Base-by-base conservation (phyloP, 2,329 filamentous ascomycete genomes). In the Penicillium glabrum region DNA sequence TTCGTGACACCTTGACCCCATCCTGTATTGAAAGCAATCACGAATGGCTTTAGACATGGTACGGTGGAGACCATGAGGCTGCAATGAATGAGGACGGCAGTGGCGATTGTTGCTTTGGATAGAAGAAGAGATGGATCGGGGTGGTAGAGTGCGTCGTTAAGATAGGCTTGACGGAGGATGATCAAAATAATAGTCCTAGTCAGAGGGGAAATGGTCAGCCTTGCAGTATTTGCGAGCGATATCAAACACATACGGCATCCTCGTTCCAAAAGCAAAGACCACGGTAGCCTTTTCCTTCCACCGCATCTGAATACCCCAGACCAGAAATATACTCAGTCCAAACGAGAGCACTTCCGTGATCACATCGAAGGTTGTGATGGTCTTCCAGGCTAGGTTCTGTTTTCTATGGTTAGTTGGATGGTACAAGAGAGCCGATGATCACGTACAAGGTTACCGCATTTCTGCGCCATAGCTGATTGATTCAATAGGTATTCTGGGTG, bases 51-150 rank as follows among this genome's bases (percentile, higher is more conserved):
- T 29, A 77, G 66, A 24, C 76, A 77, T 4, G 75, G 75, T 14
- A 79, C 66, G 0, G 76, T 79, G 39, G 74, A 73, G 0, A 73
- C 67, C 56, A 77, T 76, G 26, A 79, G 67, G 16, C 75, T 74
- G 63, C 72, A 76, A 31, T 74, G 71, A 24, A 79, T 66, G 39
- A 78, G 66, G 41, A 75, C 67, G 53, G 75, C 69, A 19, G 74
- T 71, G 55, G 70, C 67, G 51, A 78, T 70, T 27, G 69, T 60
- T 3, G 71, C 65, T 19, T 72, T 58, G 3, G 71, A 69, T 35
- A 71, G 64, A 47, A 63, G 62, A 14, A 77, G 61, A 6, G 69
- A 69, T 1, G 68, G 60, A 54, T 78, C 71, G 16, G 53, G 14
- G 13, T 39, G 47, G 21, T 61, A 56, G 10, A 66, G 44, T 24